Base-by-base conservation (phyloP, 768 basidiomycete genomes). In the Tephrocybe sp. region DNA sequence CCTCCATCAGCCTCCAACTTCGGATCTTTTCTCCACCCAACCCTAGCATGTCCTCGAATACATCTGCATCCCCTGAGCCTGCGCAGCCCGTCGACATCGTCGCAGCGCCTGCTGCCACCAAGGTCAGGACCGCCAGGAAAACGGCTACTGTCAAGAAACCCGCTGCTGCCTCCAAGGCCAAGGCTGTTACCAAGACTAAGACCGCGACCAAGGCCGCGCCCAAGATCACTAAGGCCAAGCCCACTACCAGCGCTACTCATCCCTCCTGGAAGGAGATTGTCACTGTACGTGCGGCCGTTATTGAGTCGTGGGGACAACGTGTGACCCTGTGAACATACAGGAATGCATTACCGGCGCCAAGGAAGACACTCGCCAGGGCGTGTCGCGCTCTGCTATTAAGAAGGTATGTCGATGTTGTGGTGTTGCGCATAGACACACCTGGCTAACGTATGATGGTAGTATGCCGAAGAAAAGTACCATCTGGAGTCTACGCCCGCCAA, bases 351-450 rank as follows among this genome's bases (percentile, higher is more conserved):
- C 70, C 47, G 74, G 69, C 27, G 72, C 84, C 64, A 80, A 79
- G 57, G 84, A 85, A 34, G 86, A 88, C 30, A 72, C 75, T 22
- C 83, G 87, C 39, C 58, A 70, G 47, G 91, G 90, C 52, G 91
- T 91, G 31, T 92, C 90, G 12, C 79, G 92, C 40, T 69, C 73
- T 18, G 76, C 76, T 6, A 86, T 94, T 69, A 95, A 94, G 83
- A 90, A 89, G 79, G 86, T 89, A 50, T 56, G 79, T 64, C 5
- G 50, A 40, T 45, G 8, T 28, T 37, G 24, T 32, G n/a, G 11
- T n/a, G 42, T 32, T 27, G 16, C 27, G 19, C 44, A 39, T 24
- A 11, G 11, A 9, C 52, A 18, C 27, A 26, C 32, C 46, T 61
- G 51, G 61, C 60, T 6, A 64, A 35, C 34, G 27, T 52, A 44